These are phyloP conservation scores for Botrytis aclada DNA, from an alignment of 2,329 filamentous ascomycete species.

Conservation along the genomic window DNA sequence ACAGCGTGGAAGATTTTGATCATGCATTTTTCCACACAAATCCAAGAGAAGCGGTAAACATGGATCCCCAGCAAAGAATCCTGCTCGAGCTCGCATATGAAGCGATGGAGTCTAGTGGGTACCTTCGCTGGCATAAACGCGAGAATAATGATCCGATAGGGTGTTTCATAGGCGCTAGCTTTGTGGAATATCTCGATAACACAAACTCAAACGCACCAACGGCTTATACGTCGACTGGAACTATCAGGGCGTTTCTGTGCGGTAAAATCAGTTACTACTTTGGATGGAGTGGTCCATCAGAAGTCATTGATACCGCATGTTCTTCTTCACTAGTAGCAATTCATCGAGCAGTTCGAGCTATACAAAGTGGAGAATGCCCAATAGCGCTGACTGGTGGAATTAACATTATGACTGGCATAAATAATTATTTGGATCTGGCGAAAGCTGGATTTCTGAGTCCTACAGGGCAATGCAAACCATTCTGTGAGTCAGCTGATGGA, in stretches of 20 bases:
- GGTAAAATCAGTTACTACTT: slow-evolving; percentile 45
- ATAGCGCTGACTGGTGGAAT: slow-evolving; percentile 17
- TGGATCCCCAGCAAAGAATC: slow-evolving; percentile 21
- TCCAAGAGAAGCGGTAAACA: slow-evolving; percentile 19
- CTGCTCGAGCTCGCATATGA: slow-evolving; percentile 16
- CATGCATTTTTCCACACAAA: slow-evolving; percentile 23
- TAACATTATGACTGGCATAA: slow-evolving; percentile 10
- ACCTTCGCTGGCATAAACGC: neutral
- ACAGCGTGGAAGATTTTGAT: slow-evolving; percentile 20
- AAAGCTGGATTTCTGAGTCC: slow-evolving; percentile 14
- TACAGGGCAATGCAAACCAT: slow-evolving; percentile 37
- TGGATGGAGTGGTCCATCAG: slow-evolving; percentile 39
- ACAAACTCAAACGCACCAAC: slow-evolving; percentile 13
- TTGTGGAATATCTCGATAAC: slow-evolving; percentile 21
- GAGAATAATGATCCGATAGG: slow-evolving; percentile 17
- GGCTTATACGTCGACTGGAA: slow-evolving; percentile 34
- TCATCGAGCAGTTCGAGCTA: slow-evolving; percentile 33
- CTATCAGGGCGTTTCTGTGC: slow-evolving; percentile 36
- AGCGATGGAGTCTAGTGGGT: slow-evolving; percentile 21
- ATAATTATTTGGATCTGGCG: slow-evolving; percentile 10
- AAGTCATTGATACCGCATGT: slow-evolving; percentile 43
- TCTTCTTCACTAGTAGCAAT: slow-evolving; percentile 40
- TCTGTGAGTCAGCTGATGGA: slow-evolving; percentile 48
- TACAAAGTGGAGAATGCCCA: slow-evolving; percentile 20
- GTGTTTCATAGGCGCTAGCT: slow-evolving; percentile 22